Conservation (phyloP, 192 early-diverging fungal genomes). For the Dimargaris cristalligena region DNA sequence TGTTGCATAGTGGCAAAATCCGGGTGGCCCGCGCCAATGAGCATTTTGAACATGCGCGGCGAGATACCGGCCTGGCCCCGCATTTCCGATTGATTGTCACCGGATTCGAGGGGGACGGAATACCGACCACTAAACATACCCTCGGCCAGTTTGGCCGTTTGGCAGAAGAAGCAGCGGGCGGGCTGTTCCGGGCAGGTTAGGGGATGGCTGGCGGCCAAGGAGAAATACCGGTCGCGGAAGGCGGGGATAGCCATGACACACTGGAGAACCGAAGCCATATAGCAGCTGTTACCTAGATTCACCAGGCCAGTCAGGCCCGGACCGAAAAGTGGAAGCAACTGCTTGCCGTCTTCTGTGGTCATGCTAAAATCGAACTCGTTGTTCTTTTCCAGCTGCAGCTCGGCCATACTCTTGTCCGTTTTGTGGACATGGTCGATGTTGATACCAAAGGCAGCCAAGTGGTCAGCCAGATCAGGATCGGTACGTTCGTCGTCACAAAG, state of each 20-base stretch:
- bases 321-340: conserved; percentile 66
- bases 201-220: conserved; percentile 21
- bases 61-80: conserved; percentile 62
- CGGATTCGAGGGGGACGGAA: conserved; percentile 26
- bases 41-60: conserved; percentile 79
- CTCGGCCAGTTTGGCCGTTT: conserved; percentile 79
- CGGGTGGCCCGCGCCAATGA: conserved; percentile 75
- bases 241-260: conserved; percentile 60
- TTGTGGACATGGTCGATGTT: conserved; percentile 64
- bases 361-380: conserved; percentile 94
- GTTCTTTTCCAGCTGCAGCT: conserved; percentile 94
- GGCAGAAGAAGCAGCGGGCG: conserved; percentile 72
- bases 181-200: conserved; percentile 26
- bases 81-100: conserved; percentile 24
- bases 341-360: conserved; percentile 86
- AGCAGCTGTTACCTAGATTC: conserved; percentile 97
- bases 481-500: conserved; percentile 60
- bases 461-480: conserved; percentile 58
- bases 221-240: conserved; percentile 53
- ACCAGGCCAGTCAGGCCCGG: conserved; percentile 82
- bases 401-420: conserved; percentile 81
- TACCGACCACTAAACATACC: conserved; percentile 83
- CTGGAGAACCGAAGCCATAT: conserved; percentile 91
- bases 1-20: conserved; percentile 97
- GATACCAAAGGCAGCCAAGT: conserved; percentile 81